These are phyloP conservation scores for Fusarium sp. DNA, from an alignment of 2,329 filamentous ascomycete species.

Conservation along the genomic window DNA sequence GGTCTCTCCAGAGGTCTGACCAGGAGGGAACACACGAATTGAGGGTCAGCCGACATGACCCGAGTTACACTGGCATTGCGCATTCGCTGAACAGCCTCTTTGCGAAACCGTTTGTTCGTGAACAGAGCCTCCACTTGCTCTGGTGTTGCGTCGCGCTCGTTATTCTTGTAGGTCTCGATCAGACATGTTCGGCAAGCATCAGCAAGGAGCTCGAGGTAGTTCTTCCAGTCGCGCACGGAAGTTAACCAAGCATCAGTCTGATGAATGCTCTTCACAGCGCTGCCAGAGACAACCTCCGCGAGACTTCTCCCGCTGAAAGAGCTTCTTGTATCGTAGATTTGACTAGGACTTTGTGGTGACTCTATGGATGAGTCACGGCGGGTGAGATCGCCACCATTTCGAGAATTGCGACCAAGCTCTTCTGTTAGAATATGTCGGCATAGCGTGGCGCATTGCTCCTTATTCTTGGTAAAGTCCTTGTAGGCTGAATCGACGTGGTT, in stretches of 20 bases:
- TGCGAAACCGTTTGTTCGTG: slow-evolving; percentile 55
- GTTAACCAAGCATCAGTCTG: slow-evolving; percentile 50
- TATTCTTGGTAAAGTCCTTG: slow-evolving; percentile 56
- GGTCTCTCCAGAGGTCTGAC: neutral
- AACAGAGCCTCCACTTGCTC: slow-evolving; percentile 58
- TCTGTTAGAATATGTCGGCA: slow-evolving; percentile 56
- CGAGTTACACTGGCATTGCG: slow-evolving; percentile 57
- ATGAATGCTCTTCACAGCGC: slow-evolving; percentile 36
- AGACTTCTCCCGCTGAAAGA: slow-evolving; percentile 53
- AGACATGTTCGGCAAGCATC: slow-evolving; percentile 56
- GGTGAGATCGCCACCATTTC: slow-evolving; percentile 37
- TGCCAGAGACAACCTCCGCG: slow-evolving; percentile 47
- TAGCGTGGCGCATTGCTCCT: slow-evolving; percentile 54
- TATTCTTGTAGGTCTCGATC: slow-evolving; percentile 57
- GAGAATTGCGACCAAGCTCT: slow-evolving; percentile 48
- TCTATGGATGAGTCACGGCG: slow-evolving; percentile 48
- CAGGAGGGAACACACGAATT: slow-evolving; percentile 50
- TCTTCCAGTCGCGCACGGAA: slow-evolving; percentile 58
- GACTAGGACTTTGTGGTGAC: slow-evolving; percentile 46
- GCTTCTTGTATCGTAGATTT: slow-evolving; percentile 50
- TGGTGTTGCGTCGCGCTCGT: slow-evolving; percentile 57
- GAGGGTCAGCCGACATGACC: slow-evolving; percentile 56
- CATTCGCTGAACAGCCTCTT: slow-evolving; percentile 57
- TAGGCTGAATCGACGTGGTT: slow-evolving; percentile 57
- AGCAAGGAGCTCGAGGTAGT: slow-evolving; percentile 54